Evolutionary conservation across 805 yeast genomes (phyloP).

Genomic region (Candida yuanshanica): DNA sequence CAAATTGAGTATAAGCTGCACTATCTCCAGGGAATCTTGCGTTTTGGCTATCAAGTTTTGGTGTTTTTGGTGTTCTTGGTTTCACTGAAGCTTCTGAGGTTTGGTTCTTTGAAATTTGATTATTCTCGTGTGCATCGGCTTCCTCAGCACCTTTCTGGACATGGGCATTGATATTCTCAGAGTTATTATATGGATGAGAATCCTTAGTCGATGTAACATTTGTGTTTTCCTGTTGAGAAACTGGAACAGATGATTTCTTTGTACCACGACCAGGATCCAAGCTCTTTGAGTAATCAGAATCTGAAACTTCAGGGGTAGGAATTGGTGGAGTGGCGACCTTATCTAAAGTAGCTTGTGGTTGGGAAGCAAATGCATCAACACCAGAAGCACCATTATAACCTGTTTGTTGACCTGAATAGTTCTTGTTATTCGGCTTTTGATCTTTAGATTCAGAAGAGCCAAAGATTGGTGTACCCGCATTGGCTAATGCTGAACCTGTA

Average conservation of each 20-base stretch:
- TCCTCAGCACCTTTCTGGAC: constrained; percentile 15
- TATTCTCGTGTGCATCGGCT: constrained; percentile 12
- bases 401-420: constrained; percentile 7
- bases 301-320: neutral
- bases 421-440: neutral
- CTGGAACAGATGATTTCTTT: neutral
- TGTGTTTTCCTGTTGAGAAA: too few relatives aligned
- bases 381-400: constrained; percentile 8
- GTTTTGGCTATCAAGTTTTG: too few relatives aligned
- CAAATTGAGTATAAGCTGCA: constrained; percentile 4
- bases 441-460: neutral
- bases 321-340: neutral
- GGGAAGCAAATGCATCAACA: constrained; percentile 6
- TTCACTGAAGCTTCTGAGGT: constrained; percentile 1
- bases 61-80: constrained; percentile 6
- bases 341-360: constrained; percentile 3
- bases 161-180: constrained; percentile 8
- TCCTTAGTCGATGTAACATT: constrained; percentile 1
- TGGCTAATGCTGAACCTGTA: neutral
- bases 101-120: constrained; percentile 6
- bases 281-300: neutral
- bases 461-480: neutral
- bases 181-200: constrained; percentile 1
- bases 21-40: neutral
- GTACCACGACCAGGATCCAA: constrained; percentile 1